Base-by-base conservation (phyloP, 768 basidiomycete species). In the Amyloporia xantha region DNA sequence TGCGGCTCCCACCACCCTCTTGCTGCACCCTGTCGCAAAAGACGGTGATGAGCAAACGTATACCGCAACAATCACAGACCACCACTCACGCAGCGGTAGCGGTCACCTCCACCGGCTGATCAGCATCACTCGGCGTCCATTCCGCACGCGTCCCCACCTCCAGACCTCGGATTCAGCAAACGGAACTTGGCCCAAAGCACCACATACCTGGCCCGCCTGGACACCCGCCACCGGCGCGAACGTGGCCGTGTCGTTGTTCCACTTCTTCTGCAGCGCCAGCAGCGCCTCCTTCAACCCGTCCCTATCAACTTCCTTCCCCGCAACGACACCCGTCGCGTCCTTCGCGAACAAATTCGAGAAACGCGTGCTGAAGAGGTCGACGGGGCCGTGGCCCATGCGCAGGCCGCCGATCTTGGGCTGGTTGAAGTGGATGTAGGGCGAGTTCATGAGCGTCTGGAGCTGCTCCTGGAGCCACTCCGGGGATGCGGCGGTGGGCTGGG, bases 351-450 rank as follows among this genome's bases (percentile, higher is more conserved):
- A 54, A 49, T 64, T 64, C 20, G 41, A 17, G 51, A 62, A 64
- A 41, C 60, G 56, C 7, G 59, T 64, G 54, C 58, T 59, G 53
- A 64, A 64, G 39, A 64, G 55, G 48, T 64, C 63, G 53, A 64
- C 54, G 21, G 63, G 63, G 5, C 63, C 63, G 1, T 53, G 63
- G 17, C 63, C 63, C 46, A 64, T 47, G 47, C 58, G 56, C 5
- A 62, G 15, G 6, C 44, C 40, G 24, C 40, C 33, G 4, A 41
- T n/a, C 19, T 52, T 52, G 28, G 56, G 59, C 19, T 51, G 49
- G 21, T 42, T 57, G 55, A 64, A 61, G 52, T 60, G 59, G 56
- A 64, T 64, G 55, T 64, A 50, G 1, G 63, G 63, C 5, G 63
- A 60, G 10, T 50, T 27, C 51, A 64, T 56, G 48, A 64, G 59